Percentiles rank a stretch among this genome's conserved stretches.
Conservation (phyloP, 1,284 basidiomycete species). For the Marasmius fiardii region DNA sequence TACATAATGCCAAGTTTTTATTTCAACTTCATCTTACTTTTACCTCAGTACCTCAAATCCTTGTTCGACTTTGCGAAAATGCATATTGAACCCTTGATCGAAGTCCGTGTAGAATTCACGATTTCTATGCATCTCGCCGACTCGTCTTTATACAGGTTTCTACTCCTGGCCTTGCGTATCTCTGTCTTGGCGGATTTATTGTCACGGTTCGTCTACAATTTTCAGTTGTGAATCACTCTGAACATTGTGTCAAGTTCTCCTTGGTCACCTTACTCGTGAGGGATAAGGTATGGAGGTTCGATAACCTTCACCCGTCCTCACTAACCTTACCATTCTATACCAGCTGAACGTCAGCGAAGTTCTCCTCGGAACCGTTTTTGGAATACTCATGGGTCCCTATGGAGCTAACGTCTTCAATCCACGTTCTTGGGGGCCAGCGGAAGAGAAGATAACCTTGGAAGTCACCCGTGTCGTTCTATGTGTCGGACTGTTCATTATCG, state of each 20-base stretch:
- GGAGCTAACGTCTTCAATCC: constrained; percentile 79
- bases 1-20: too few species aligned
- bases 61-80: not conserved
- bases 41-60: not conserved
- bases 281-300: constrained; percentile 51
- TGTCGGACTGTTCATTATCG: constrained; percentile 69
- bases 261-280: constrained; percentile 80
- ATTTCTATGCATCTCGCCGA: not conserved
- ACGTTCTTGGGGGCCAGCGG: constrained; percentile 59
- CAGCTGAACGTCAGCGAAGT: constrained; percentile 91
- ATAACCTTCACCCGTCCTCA: constrained; percentile 3
- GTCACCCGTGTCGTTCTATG: constrained; percentile 69
- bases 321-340: constrained; percentile 8
- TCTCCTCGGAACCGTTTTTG: constrained; percentile 78
- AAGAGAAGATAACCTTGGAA: constrained; percentile 73
- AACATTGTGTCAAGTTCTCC: constrained; percentile 56
- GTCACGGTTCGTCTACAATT: constrained; percentile 45
- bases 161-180: constrained; percentile 57
- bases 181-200: constrained; percentile 77
- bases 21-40: too few species aligned
- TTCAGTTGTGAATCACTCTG: constrained; percentile 8
- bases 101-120: constrained; percentile 4
- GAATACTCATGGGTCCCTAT: constrained; percentile 71
- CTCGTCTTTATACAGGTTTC: constrained; percentile 36
- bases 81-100: constrained; percentile 4